Evolutionary conservation across 2,329 filamentous ascomycete species (phyloP).

Genomic region (Colletotrichum higginsianum): DNA sequence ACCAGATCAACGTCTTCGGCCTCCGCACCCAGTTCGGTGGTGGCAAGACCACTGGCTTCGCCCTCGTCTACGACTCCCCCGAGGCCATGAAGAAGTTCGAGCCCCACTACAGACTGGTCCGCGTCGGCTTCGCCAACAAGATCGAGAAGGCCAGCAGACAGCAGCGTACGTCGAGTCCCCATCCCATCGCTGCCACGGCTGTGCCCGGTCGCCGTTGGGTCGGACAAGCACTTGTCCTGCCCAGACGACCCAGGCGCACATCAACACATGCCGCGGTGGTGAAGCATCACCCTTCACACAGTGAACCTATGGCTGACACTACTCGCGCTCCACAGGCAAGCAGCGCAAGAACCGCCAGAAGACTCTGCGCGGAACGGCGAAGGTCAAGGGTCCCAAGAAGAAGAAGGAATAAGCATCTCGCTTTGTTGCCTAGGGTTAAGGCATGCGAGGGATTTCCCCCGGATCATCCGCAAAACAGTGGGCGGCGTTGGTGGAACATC

Average conservation of each 20-base stretch:
- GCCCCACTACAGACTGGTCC: slow-evolving; percentile 96
- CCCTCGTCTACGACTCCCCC: slow-evolving; percentile 96
- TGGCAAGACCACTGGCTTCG: slow-evolving; percentile 99
- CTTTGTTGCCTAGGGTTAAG: slow-evolving; percentile 44
- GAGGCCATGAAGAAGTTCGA: slow-evolving; percentile 99
- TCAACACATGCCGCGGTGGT: too few species aligned
- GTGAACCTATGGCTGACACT: slow-evolving; percentile 43
- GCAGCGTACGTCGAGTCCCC: slow-evolving; percentile 84
- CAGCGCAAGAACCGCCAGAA: slow-evolving; percentile 99
- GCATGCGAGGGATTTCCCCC: slow-evolving; percentile 40
- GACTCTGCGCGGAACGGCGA: slow-evolving; percentile 97
- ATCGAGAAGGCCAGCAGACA: slow-evolving; percentile 98
- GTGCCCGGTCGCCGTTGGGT: neutral
- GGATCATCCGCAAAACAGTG: slow-evolving; percentile 42
- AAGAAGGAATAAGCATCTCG: slow-evolving; percentile 87
- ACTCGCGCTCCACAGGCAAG: slow-evolving; percentile 80
- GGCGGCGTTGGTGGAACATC: slow-evolving; percentile 43
- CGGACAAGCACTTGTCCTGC: slow-evolving; percentile 14
- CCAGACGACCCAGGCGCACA: slow-evolving; percentile 34
- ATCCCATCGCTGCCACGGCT: neutral
- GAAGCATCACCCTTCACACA: neutral
- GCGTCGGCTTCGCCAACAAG: slow-evolving; percentile 93
- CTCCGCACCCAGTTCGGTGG: slow-evolving; percentile 99
- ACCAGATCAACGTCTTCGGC: slow-evolving; percentile 97
- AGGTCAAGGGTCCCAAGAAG: slow-evolving; percentile 95